These are phyloP conservation scores for Fusarium verticillioides DNA, from an alignment of 2,329 filamentous ascomycete genomes.

Conservation along the genomic window DNA sequence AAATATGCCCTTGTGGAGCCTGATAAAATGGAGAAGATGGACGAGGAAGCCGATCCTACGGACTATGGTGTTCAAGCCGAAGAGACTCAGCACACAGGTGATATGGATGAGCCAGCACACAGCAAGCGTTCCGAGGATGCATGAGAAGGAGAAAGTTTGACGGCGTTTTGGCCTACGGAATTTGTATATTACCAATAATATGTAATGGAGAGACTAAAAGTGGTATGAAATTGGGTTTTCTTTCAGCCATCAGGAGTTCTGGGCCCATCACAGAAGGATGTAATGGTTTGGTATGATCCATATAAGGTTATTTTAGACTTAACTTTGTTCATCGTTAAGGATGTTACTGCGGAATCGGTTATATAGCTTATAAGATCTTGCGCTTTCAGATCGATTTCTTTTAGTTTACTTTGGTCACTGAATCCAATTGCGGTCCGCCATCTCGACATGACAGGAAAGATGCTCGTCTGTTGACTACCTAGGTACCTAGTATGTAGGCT, in stretches of 20 bases:
- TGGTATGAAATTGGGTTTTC: neutral
- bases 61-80: conserved; percentile 27
- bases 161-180: neutral
- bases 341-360: neutral
- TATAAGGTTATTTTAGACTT: neutral
- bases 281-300: neutral
- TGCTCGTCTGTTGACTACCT: neutral
- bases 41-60: conserved; percentile 33
- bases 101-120: neutral
- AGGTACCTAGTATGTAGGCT: too few relatives aligned
- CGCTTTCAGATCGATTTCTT: neutral
- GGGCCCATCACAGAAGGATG: neutral
- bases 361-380: neutral
- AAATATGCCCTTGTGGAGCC: conserved; percentile 48
- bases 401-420: neutral
- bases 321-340: neutral
- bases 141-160: neutral
- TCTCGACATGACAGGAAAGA: neutral
- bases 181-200: neutral
- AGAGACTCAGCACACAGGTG: conserved; percentile 23
- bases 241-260: neutral
- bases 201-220: neutral
- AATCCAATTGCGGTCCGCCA: neutral
- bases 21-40: conserved; percentile 24
- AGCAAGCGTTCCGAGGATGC: neutral